Conservation (phyloP, 2,329 filamentous ascomycete genomes). For the Fusarium goolgardi region DNA sequence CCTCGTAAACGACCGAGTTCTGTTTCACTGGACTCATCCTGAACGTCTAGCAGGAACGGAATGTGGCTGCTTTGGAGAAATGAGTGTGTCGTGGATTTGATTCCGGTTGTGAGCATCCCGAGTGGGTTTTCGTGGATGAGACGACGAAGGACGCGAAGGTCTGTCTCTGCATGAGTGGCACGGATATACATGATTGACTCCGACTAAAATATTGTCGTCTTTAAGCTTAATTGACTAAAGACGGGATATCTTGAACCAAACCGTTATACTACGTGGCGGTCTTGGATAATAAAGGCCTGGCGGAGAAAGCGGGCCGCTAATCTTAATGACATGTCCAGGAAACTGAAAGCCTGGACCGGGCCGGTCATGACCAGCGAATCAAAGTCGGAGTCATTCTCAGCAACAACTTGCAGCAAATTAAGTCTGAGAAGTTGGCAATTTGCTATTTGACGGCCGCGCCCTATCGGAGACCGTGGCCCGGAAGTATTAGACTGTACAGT, state of each 20-base stretch:
- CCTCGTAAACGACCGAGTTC: slow-evolving; percentile 62
- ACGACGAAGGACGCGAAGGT: slow-evolving; percentile 61
- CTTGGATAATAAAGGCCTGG: slow-evolving; percentile 27
- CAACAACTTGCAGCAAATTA: neutral
- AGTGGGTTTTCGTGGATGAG: slow-evolving; percentile 70
- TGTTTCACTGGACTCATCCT: slow-evolving; percentile 54
- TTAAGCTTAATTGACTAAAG: too few relatives aligned
- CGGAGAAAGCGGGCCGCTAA: slow-evolving; percentile 31
- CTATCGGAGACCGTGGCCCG: neutral
- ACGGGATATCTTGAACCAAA: neutral
- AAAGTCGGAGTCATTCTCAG: slow-evolving; percentile 15
- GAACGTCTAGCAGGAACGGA: slow-evolving; percentile 67
- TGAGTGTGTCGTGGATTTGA: slow-evolving; percentile 60
- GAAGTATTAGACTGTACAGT: neutral
- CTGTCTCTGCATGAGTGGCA: slow-evolving; percentile 60
- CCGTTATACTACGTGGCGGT: rapidly evolving
- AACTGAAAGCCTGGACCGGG: slow-evolving; percentile 10
- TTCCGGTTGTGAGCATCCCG: slow-evolving; percentile 71
- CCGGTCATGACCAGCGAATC: slow-evolving; percentile 25
- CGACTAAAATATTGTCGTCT: rapidly evolving
- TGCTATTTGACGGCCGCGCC: neutral
- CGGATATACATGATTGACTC: slow-evolving; percentile 32
- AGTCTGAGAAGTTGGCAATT: neutral
- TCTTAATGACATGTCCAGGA: neutral
- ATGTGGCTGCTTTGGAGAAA: slow-evolving; percentile 70